These are phyloP conservation scores for Nitzschia palea DNA, from an alignment of 108 stramenopile genomes.

Conservation along the genomic window DNA sequence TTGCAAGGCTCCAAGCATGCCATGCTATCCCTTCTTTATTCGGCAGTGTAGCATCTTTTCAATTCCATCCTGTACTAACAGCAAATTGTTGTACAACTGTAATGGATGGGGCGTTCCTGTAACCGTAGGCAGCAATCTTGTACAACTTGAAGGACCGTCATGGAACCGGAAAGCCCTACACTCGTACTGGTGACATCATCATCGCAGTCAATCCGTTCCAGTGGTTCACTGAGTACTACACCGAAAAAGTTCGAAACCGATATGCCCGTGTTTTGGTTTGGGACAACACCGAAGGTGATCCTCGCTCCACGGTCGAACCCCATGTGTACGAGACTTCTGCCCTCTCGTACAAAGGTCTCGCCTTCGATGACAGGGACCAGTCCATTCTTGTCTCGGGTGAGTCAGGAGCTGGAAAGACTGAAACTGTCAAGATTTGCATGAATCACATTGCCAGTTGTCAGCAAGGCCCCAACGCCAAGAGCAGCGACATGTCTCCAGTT, in stretches of 20 bases:
- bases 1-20: conserved; percentile 53
- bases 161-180: conserved; percentile 76
- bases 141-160: conserved; percentile 87
- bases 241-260: conserved; percentile 62
- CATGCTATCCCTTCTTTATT: conserved; percentile 52
- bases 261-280: conserved; percentile 75
- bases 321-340: conserved; percentile 86
- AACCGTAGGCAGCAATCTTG: conserved; percentile 78
- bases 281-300: conserved; percentile 42
- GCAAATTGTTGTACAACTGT: no score
- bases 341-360: conserved; percentile 75
- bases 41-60: background rate
- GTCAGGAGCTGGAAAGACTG: conserved; percentile 94
- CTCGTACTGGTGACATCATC: conserved; percentile 91
- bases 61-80: background rate
- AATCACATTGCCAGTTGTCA: conserved; percentile 82
- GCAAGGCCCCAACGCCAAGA: conserved; percentile 36
- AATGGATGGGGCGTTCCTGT: no score
- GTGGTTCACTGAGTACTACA: conserved; percentile 82
- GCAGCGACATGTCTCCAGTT: conserved; percentile 28
- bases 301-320: conserved; percentile 49
- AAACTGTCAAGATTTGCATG: conserved; percentile 94
- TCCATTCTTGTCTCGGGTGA: conserved; percentile 91
- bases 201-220: conserved; percentile 96
- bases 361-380: conserved; percentile 66